Base-by-base conservation (phyloP, 2,329 filamentous ascomycete species). In the Onygenales sp. region DNA sequence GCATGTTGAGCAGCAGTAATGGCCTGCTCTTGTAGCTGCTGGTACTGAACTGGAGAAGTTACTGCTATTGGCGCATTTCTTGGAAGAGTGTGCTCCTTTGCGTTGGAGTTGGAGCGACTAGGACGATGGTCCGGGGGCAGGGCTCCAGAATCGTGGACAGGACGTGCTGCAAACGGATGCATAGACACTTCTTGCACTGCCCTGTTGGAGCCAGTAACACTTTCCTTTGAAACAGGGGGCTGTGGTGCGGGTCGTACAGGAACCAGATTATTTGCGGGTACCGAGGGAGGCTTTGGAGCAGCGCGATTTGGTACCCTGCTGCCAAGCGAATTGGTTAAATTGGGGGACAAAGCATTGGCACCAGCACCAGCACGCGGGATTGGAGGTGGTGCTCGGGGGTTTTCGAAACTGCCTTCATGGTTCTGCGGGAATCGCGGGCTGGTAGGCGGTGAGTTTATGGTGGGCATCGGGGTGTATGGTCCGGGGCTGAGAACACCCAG, bases 381-480 rank as follows among this genome's bases (percentile, higher is more conserved):
- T 9, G 92, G 93, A 58, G 93, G 93, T 40, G 93, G 88, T 14
- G 92, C 88, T 65, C 93, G 83, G 48, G 93, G 93, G 66, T 98
- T 97, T 74, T 97, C 93, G 71, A 97, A 98, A 75, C 89, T 97
- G 67, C 88, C 87, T 78, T 90, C 85, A 73, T 88, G 83, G 72
- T 92, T 91, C 68, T 88, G 83, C 52, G 90, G 91, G 74, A 95
- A 95, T 67, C 88, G 83, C 56, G 89, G 88, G 72, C 88, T 93
- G 59, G 83, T 81, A 52, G 89, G 87, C 59, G 90, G 88, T 65
- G 88, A 92, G 62, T 85, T 79, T 66, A 87, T 76, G 7, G 80
- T 76, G 64, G 78, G 80, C 71, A 78, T 80, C 72, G 64, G 80
- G 72, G 64, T 78, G 77, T 62, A 68, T 53, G 67, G 65, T 55